Evolutionary conservation across 164 flowering plant species (phyloP), one percentile per base, ranked within the genome.

Genomic region (Umbilicus rupestris): DNA sequence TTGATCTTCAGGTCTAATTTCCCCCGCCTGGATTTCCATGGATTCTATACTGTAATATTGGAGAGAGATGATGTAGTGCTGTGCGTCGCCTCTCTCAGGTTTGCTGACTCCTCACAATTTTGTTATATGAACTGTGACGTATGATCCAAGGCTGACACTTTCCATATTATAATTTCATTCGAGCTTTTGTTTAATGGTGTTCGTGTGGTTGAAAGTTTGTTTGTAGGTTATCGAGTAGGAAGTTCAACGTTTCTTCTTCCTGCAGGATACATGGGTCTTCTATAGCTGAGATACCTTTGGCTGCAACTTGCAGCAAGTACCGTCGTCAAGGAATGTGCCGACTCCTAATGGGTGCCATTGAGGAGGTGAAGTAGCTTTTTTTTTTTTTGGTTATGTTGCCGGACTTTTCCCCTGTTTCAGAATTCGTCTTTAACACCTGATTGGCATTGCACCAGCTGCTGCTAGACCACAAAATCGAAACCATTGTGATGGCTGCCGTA

Each of bases 261-360:
- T 73, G 71, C 81, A 94, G 99, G 82, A 75, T 94, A 49, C 97
- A 94, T 80, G 99, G 97, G 64, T 80, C 72, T 20, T 67, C 67
- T 10, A 87, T 89, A 72, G 99, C 99, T 39, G 99, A 94, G 76
- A 82, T 94, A 92, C 99, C 99, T 28, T 87, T 94, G 17, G 75
- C 91, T 80, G 99, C 97, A 57, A 94, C 99, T 66, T 85, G 92
- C 70, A 88, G 90, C 70, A 79, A 75, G 68, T 79, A 76, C 69
- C 95, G 97, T 1, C 96, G 97, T 41, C 86, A 84, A 70, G 99
- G 99, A 72, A 88, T 91, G 97, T 91, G 99, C 70, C 82, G 97
- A 60, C 87, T 77, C 66, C 87, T 94, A 66, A 71, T 94, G 70
- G 75, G 67, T 78, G 87, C 84, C 41, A 80, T 94, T 69, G 96